A percentile compares a stretch with the other conserved stretches of the same genome.
Conservation (phyloP, 768 basidiomycete genomes). For the Phlegmacium glaucopus region DNA sequence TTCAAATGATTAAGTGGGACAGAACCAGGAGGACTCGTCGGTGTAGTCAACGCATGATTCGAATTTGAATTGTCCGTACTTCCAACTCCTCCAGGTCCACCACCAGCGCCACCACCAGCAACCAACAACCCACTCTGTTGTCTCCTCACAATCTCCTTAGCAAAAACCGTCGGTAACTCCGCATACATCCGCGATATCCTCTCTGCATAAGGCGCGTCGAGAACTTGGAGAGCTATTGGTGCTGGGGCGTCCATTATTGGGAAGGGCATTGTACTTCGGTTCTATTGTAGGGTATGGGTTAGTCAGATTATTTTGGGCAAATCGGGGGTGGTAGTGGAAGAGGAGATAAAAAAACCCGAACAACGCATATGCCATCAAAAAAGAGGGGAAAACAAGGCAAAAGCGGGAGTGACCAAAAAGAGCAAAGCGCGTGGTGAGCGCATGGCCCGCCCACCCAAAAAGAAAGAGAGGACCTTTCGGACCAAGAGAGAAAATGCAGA, state of each 20-base stretch:
- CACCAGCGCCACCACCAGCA: background rate
- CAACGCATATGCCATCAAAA: background rate
- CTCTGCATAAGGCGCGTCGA: slow-evolving; percentile 34
- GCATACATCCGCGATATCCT: slow-evolving; percentile 64
- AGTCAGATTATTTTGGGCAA: background rate
- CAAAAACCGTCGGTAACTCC: slow-evolving; percentile 58
- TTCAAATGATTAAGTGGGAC: slow-evolving; percentile 8
- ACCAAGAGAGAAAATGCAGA: background rate
- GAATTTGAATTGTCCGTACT: too few relatives aligned
- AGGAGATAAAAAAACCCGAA: background rate
- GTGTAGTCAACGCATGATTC: too few relatives aligned
- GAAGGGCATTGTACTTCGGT: slow-evolving; percentile 34
- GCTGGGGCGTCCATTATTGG: slow-evolving; percentile 57
- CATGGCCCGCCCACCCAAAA: too few relatives aligned
- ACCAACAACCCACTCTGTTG: slow-evolving; percentile 26
- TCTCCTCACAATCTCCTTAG: slow-evolving; percentile 54
- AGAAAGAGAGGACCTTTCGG: too few relatives aligned
- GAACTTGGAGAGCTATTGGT: slow-evolving; percentile 41
- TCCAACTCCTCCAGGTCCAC: too few relatives aligned
- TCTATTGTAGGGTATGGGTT: slow-evolving; percentile 9
- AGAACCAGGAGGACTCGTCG: background rate
- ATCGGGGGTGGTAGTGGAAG: background rate
- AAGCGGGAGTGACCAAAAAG: background rate
- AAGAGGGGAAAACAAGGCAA: slow-evolving; percentile 6
- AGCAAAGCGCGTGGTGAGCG: background rate